A percentile compares a stretch with the other conserved stretches of the same genome.
phyloP scores from a whole-genome alignment of 2,329 filamentous ascomycete genomes.

The Cercospora sesami region DNA sequence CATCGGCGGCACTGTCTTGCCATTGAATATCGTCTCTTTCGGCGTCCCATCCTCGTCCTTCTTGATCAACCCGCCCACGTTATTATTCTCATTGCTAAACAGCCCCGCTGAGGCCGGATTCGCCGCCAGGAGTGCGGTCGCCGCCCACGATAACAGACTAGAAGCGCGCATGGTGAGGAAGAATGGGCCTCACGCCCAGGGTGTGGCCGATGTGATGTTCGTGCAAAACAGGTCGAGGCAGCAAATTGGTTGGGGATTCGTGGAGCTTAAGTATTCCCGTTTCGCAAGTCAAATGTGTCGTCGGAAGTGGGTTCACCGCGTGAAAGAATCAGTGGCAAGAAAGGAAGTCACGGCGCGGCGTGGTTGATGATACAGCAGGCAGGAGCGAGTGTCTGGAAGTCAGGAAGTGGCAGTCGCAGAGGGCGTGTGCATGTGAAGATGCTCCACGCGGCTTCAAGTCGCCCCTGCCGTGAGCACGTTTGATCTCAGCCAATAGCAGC shows the following conservation, averaged over 20 bases:
- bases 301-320: neutral
- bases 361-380: neutral
- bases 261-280: neutral
- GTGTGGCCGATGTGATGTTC: neutral
- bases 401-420: neutral
- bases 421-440: constrained; percentile 3
- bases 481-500: constrained; percentile 1
- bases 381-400: constrained; percentile 3
- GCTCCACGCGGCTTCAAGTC: constrained; percentile 8
- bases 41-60: constrained; percentile 24
- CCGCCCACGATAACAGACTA: constrained; percentile 34
- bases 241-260: constrained; percentile 5
- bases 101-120: constrained; percentile 21
- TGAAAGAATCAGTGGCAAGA: neutral
- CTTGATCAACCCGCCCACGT: constrained; percentile 7
- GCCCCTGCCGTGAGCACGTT: neutral
- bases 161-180: constrained; percentile 35
- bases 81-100: constrained; percentile 10
- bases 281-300: neutral
- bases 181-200: constrained; percentile 11
- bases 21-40: constrained; percentile 62
- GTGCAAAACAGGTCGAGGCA: neutral
- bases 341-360: neutral
- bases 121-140: constrained; percentile 31
- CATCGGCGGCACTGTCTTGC: constrained; percentile 65